Base-by-base conservation (phyloP, 164 flowering plant genomes). In the Vitis vinifera region DNA sequence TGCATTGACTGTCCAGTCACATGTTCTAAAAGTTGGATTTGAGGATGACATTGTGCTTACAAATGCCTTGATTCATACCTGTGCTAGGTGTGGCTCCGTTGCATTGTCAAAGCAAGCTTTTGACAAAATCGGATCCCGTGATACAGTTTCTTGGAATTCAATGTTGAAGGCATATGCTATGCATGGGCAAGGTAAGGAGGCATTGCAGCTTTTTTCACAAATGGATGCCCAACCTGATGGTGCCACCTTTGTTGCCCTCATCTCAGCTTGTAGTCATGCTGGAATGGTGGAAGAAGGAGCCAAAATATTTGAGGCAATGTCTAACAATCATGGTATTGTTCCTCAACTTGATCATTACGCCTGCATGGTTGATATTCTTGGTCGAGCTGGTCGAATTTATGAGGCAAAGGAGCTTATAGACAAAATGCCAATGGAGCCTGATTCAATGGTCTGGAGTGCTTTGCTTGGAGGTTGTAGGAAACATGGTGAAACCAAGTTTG, bases 301-400 rank as follows among this genome's bases (percentile, higher is more conserved):
- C 23, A 62, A 75, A 60, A 78, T 93, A 17, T 91, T 91, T 76
- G 64, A 85, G 14, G 31, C 73, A 15, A 89, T 91, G 91, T n/a
- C 11, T 15, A 68, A 27, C 12, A 70, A 63, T 13, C 71, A 87
- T 75, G 89, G 84, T 13, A 66, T 86, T 50, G 50, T 62, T 58
- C 91, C 91, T 71, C 85, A 88, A 71, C 76, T 83, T 47, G 94
- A 93, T 74, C 98, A 92, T 63, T 92, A 75, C 71, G 91, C 96
- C 9, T 88, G 92, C 76, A 86, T 90, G 84, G 86, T 89, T 56
- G 98, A 93, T 69, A 79, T 88, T 75, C 81, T 87, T 52, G 92
- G 93, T 13, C 82, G 92, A 65, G 85, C 86, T 53, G 98, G 97
- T 17, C 74, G 67, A 10, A 55, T 88, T 50, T 17, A 8, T 2